phyloP scores from a whole-genome alignment of 176 grass and related monocot species.

The Urochloa ruziziensis region DNA sequence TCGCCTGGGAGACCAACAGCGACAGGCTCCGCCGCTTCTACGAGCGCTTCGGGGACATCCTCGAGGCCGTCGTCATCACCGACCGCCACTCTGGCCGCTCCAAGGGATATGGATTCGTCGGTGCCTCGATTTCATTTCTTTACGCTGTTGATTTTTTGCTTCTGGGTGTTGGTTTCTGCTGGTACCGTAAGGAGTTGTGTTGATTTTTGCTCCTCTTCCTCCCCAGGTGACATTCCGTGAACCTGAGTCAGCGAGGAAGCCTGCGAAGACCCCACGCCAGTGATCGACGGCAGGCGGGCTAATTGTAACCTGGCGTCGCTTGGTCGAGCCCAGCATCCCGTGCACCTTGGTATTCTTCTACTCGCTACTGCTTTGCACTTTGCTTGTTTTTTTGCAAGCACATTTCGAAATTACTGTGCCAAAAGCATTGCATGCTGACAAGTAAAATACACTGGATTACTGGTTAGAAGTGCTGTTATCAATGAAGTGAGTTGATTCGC shows the following conservation, averaged over 20 bases:
- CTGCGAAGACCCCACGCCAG: constrained; percentile 63
- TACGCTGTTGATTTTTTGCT: constrained; percentile 2
- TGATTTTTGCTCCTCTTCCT: constrained; percentile 10
- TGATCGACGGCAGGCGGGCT: constrained; percentile 83
- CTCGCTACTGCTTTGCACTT: background rate
- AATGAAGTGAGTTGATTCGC: background rate
- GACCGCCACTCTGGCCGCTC: constrained; percentile 90
- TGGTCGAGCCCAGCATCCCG: constrained; percentile 64
- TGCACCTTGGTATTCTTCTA: constrained; percentile 37
- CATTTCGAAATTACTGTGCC: background rate
- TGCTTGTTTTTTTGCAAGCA: background rate
- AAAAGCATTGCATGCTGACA: background rate
- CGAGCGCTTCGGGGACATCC: constrained; percentile 79
- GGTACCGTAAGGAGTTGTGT: background rate
- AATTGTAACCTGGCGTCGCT: constrained; percentile 96
- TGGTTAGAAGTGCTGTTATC: background rate
- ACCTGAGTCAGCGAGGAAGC: constrained; percentile 82
- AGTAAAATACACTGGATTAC: background rate
- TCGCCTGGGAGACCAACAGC: constrained; percentile 97
- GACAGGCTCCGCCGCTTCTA: constrained; percentile 77
- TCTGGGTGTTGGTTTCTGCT: background rate
- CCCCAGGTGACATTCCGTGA: constrained; percentile 86
- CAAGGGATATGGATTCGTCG: constrained; percentile 96
- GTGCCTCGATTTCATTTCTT: constrained; percentile 23
- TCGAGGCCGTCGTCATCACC: constrained; percentile 94